Base-by-base conservation (phyloP, 2,329 filamentous ascomycete genomes). In the Knufia fluminis region DNA sequence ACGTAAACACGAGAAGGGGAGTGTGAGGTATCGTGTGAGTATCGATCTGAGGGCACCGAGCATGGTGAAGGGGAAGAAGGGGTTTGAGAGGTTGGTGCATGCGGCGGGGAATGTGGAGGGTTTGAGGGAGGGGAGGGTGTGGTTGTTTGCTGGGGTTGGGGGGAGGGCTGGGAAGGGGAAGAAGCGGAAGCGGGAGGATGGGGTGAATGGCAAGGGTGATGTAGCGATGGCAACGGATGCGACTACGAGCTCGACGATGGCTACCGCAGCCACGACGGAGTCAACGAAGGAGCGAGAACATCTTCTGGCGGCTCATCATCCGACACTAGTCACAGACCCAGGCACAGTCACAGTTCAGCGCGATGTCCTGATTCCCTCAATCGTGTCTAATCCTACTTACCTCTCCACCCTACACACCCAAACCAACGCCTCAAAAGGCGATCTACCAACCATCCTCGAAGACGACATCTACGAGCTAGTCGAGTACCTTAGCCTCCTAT, bases 51-150 rank as follows among this genome's bases (percentile, higher is more conserved):
- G 82, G 16, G 71, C 75, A 3, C 77, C 82, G 1, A 82, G 82
- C 0, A 95, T 95, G 86, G 65, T 87, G 6, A 83, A 82, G 48
- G 89, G 89, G 2, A 92, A 88, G 64, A 89, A 85, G 55, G 84
- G 82, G 0, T 95, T 94, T 60, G 83, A 90, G 54, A 75, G 87
- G 40, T 70, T 95, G 12, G 64, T 83, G 4, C 86, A 86, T 73
- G 87, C 88, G 12, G 88, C 82, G 64, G 82, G 83, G 59, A 86
- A 88, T 54, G 86, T 87, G 19, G 71, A 96, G 19, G 78, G 76
- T 43, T 68, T 74, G 39, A 79, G 17, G 38, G 45, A 42, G 23
- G 82, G 1, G 60, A 83, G 19, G 78, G 26, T 78, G 1, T 96
- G 91, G 89, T 69, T 97, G 0, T 90, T 92, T 59, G 83, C 76